phyloP scores from a whole-genome alignment of 2,329 filamentous ascomycete genomes.

The Colletotrichum graminicola region DNA sequence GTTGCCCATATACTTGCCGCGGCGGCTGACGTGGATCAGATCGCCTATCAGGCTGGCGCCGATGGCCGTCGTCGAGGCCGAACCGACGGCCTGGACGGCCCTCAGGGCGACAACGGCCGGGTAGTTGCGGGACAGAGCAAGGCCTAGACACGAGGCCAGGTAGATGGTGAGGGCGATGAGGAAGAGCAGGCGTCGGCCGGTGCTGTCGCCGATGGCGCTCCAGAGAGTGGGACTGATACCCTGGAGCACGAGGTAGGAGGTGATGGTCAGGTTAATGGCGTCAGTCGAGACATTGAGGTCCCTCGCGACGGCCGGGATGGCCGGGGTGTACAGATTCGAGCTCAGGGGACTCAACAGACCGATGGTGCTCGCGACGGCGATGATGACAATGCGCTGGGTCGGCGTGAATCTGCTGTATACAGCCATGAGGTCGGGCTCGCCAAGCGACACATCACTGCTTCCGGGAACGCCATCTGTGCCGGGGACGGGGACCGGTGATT shows the following conservation, averaged over 20 bases:
- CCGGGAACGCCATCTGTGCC: neutral
- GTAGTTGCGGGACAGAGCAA: constrained; percentile 16
- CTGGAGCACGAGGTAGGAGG: constrained; percentile 58
- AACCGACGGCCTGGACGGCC: constrained; percentile 3
- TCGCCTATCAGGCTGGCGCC: constrained; percentile 8
- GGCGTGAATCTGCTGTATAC: constrained; percentile 4
- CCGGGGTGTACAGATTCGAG: constrained; percentile 48
- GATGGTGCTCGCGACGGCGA: constrained; percentile 44
- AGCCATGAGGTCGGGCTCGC: neutral
- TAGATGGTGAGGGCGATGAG: constrained; percentile 13
- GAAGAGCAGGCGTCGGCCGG: constrained; percentile 18
- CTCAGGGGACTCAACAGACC: constrained; percentile 40
- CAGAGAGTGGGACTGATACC: constrained; percentile 57
- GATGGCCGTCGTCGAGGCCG: constrained; percentile 4
- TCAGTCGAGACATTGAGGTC: constrained; percentile 44
- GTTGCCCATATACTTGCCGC: constrained; percentile 18
- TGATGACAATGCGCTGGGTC: constrained; percentile 45
- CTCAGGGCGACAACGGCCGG: constrained; percentile 4
- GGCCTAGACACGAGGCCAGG: constrained; percentile 17
- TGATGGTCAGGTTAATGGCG: constrained; percentile 54
- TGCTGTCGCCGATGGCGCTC: constrained; percentile 55
- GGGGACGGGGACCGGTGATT: neutral
- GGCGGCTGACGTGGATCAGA: constrained; percentile 14
- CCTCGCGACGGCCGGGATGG: constrained; percentile 44
- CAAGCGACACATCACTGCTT: neutral